These are phyloP conservation scores for Cladophialophora psammophila DNA, from an alignment of 2,329 filamentous ascomycete species.

Conservation along the genomic window DNA sequence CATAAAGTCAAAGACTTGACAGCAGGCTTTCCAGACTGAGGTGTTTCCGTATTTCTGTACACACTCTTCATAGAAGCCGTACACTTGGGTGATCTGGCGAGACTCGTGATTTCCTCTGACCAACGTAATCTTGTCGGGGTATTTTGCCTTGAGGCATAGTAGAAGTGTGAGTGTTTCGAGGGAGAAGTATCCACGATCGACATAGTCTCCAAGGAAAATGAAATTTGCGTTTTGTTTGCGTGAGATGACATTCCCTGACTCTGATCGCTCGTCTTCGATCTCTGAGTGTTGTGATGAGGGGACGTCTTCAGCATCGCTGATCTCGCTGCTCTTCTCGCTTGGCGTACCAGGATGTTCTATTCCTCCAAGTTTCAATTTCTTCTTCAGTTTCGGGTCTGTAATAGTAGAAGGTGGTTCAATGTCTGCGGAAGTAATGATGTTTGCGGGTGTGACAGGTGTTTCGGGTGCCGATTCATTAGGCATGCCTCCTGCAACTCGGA, in stretches of 20 bases:
- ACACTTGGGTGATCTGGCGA: constrained; percentile 78
- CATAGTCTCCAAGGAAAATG: constrained; percentile 76
- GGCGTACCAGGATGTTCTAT: constrained; percentile 36
- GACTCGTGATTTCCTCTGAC: constrained; percentile 79
- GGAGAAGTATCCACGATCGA: constrained; percentile 77
- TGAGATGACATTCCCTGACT: constrained; percentile 46
- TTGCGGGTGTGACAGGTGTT: constrained; percentile 71
- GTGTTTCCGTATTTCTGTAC: constrained; percentile 79
- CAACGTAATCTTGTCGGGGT: constrained; percentile 74
- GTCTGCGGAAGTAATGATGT: constrained; percentile 86
- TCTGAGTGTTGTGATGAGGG: constrained; percentile 54
- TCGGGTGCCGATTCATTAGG: constrained; percentile 73
- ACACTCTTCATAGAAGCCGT: constrained; percentile 81
- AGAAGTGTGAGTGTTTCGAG: constrained; percentile 76
- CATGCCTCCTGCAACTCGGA: constrained; percentile 96
- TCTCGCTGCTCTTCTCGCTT: constrained; percentile 41
- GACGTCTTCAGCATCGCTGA: constrained; percentile 55
- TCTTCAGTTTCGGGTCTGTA: constrained; percentile 83
- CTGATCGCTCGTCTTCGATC: constrained; percentile 48
- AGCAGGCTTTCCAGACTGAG: constrained; percentile 80
- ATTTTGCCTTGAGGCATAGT: constrained; percentile 55
- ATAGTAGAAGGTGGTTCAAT: constrained; percentile 91
- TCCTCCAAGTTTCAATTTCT: constrained; percentile 72
- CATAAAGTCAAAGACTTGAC: constrained; percentile 79
- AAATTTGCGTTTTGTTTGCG: constrained; percentile 69